Conservation (phyloP, 176 grass and related monocot species). For the Raddia distichophylla region DNA sequence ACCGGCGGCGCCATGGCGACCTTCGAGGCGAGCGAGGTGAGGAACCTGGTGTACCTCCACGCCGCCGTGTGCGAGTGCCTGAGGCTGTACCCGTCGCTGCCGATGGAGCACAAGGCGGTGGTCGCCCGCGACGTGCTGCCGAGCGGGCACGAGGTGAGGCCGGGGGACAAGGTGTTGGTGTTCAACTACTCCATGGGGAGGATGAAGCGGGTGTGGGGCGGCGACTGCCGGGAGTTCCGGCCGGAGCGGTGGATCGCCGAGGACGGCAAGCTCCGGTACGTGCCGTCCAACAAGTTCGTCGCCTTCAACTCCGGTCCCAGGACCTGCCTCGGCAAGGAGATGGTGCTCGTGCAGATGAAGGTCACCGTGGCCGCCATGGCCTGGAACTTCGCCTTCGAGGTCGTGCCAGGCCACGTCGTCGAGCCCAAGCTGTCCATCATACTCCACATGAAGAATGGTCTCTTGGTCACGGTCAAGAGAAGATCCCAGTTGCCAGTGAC, state of each 20-base stretch:
- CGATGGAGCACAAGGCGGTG: conserved; percentile 46
- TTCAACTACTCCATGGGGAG: conserved; percentile 51
- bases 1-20: background rate
- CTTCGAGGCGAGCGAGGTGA: conserved; percentile 29
- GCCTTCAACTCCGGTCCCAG: conserved; percentile 51
- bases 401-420: conserved; percentile 46
- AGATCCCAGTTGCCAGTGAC: background rate
- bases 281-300: conserved; percentile 47
- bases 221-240: conserved; percentile 42
- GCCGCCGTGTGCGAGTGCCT: conserved; percentile 53
- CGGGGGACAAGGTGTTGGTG: conserved; percentile 43
- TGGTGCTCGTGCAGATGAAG: conserved; percentile 50
- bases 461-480: conserved; percentile 44
- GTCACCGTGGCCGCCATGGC: conserved; percentile 32
- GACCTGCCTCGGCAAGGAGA: conserved; percentile 51
- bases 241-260: conserved; percentile 50
- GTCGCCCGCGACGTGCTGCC: conserved; percentile 45
- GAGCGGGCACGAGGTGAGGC: conserved; percentile 35
- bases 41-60: conserved; percentile 50
- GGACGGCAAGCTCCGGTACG: conserved; percentile 45
- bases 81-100: conserved; percentile 44
- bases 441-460: conserved; percentile 59
- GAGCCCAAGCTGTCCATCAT: conserved; percentile 46
- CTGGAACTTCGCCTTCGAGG: conserved; percentile 53
- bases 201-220: conserved; percentile 49